Conservation (phyloP, 2,329 filamentous ascomycete species). For the Bipolaris sorokiniana region DNA sequence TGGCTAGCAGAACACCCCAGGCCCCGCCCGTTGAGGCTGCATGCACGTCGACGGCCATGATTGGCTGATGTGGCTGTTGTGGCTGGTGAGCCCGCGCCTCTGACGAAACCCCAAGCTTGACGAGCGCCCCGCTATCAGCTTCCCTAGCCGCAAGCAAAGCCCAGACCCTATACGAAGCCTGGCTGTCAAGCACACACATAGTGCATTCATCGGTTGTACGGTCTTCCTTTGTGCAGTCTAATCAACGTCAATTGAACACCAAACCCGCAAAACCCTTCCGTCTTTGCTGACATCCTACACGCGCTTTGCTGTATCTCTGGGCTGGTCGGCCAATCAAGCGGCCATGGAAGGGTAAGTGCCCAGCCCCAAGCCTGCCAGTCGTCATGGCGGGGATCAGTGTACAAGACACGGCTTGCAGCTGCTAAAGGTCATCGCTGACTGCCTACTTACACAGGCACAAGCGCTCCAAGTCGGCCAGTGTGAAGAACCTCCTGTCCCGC, state of each 20-base stretch:
- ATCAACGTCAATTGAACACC: background rate
- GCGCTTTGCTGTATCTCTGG: conserved; percentile 6
- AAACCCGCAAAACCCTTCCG: background rate
- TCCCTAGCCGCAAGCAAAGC: background rate
- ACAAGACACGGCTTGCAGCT: background rate
- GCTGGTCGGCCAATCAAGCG: conserved; percentile 23
- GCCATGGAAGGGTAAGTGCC: conserved; percentile 45
- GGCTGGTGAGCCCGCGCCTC: conserved; percentile 10
- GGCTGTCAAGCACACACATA: background rate
- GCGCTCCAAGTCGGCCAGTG: conserved; percentile 50
- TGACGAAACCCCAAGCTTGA: conserved; percentile 14
- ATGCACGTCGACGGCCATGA: conserved; percentile 3
- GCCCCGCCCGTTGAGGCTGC: background rate
- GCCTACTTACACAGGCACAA: conserved; percentile 45
- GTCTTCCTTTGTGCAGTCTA: too few relatives aligned
- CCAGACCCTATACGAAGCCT: background rate
- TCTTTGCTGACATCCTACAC: background rate
- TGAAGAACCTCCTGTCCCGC: conserved; percentile 47
- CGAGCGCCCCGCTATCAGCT: conserved; percentile 16
- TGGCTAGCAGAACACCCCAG: background rate
- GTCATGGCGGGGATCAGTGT: conserved; percentile 15
- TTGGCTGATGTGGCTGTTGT: conserved; percentile 9
- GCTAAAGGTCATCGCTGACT: conserved; percentile 7
- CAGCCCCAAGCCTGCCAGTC: conserved; percentile 17
- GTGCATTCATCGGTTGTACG: background rate